These are phyloP conservation scores for Fomitopsis serialis DNA, from an alignment of 768 basidiomycete genomes.

Conservation along the genomic window DNA sequence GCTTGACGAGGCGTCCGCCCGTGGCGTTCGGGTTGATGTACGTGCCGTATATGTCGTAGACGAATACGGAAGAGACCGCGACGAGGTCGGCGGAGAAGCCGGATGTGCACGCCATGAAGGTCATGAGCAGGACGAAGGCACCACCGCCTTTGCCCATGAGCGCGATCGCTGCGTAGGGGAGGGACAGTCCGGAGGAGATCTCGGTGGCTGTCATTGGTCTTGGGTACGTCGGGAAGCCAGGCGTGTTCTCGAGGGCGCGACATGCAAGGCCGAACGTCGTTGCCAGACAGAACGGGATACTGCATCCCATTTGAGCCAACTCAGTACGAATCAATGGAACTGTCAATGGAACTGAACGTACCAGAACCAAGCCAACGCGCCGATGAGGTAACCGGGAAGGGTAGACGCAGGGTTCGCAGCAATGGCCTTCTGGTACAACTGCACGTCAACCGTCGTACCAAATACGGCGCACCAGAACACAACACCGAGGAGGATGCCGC, in stretches of 20 bases:
- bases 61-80: conserved; percentile 66
- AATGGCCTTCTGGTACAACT: conserved; percentile 25
- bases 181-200: conserved; percentile 21
- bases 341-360: not conserved
- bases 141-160: conserved; percentile 26
- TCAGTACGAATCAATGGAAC: not conserved
- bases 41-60: conserved; percentile 61
- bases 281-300: conserved; percentile 31
- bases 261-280: conserved; percentile 29
- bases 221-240: conserved; percentile 9
- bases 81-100: conserved; percentile 17
- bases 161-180: conserved; percentile 23
- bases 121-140: conserved; percentile 20
- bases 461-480: conserved; percentile 10
- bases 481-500: conserved; percentile 10
- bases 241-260: conserved; percentile 13
- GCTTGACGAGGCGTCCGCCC: conserved; percentile 3
- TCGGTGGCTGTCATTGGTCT: conserved; percentile 10
- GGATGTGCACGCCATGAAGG: conserved; percentile 27
- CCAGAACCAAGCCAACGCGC: conserved; percentile 30
- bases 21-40: conserved; percentile 39
- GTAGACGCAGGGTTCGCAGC: conserved; percentile 25
- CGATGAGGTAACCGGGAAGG: conserved; percentile 28
- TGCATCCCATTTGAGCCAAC: not conserved
- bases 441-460: conserved; percentile 1